Conservation (phyloP, 192 early-diverging fungal genomes). For the Backusella parvicylindrica region DNA sequence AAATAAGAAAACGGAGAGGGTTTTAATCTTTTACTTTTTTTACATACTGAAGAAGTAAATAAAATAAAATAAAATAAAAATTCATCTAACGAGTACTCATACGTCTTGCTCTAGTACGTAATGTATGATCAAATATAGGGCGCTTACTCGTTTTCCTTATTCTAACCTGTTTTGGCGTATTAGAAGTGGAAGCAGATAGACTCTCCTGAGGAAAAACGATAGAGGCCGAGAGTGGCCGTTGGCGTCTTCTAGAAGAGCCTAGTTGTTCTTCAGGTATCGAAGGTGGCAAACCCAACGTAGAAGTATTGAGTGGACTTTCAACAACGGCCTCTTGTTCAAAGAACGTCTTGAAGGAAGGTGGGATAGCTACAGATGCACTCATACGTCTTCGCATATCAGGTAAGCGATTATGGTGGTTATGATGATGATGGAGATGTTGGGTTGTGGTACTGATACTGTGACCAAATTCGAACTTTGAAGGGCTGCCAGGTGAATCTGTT, state of each 20-base stretch:
- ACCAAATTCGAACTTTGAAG: background rate
- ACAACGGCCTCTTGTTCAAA: background rate
- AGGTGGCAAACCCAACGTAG: background rate
- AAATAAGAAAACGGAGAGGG: background rate
- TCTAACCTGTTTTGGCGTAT: conserved; percentile 3
- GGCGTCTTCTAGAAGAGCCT: background rate
- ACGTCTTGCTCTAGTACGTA: conserved; percentile 13
- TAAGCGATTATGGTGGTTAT: background rate
- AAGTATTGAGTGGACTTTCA: background rate
- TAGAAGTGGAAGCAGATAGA: background rate
- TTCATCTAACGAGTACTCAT: conserved; percentile 7
- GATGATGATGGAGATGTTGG: background rate
- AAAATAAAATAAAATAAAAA: background rate
- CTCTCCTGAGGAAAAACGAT: background rate
- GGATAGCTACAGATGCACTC: background rate
- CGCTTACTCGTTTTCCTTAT: conserved; percentile 27
- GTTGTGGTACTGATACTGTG: background rate
- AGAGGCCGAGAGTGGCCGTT: conserved; percentile 3
- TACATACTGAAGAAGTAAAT: background rate
- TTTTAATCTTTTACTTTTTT: background rate
- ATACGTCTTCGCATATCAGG: conserved; percentile 12
- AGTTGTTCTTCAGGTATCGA: conserved; percentile 3
- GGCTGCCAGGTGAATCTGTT: background rate
- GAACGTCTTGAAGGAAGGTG: background rate
- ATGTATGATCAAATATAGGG: conserved; percentile 19